Conservation (phyloP, 2,329 filamentous ascomycete genomes). For the Chrysosporium keratinophilum region DNA sequence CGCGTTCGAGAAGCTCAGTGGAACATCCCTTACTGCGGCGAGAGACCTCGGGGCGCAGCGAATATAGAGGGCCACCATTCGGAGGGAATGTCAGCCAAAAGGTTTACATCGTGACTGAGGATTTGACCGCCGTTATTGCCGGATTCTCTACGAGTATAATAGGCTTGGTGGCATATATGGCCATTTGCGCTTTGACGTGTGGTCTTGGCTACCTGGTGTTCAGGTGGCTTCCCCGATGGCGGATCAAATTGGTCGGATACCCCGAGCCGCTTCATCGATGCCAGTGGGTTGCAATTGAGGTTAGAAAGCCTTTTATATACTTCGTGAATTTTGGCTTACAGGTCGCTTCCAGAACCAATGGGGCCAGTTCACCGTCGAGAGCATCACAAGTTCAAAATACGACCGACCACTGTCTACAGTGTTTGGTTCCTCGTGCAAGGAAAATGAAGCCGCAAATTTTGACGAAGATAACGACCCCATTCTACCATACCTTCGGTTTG, state of each 20-base stretch:
- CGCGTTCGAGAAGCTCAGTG: constrained; percentile 36
- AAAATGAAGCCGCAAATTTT: constrained; percentile 52
- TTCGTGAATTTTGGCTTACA: constrained; percentile 11
- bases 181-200: constrained; percentile 59
- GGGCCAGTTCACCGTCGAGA: constrained; percentile 76
- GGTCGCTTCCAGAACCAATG: constrained; percentile 64
- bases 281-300: constrained; percentile 86
- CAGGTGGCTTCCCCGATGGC: constrained; percentile 82
- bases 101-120: constrained; percentile 84
- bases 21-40: constrained; percentile 58
- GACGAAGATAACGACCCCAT: constrained; percentile 66
- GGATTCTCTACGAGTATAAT: constrained; percentile 70
- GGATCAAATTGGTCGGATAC: constrained; percentile 63
- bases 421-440: constrained; percentile 42
- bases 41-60: constrained; percentile 49
- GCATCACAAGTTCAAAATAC: constrained; percentile 51
- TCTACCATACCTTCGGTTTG: constrained; percentile 59
- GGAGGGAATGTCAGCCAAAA: constrained; percentile 70
- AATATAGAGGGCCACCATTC: constrained; percentile 47
- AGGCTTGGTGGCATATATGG: constrained; percentile 59
- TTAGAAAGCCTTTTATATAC: constrained; percentile 27
- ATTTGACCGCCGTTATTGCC: constrained; percentile 84
- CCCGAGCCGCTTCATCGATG: constrained; percentile 60
- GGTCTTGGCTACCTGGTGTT: constrained; percentile 77
- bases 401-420: constrained; percentile 55